Evolutionary conservation across 2,329 filamentous ascomycete genomes (phyloP), one percentile per base, ranked within the genome.

Genomic region (Sporothrix schenckii): DNA sequence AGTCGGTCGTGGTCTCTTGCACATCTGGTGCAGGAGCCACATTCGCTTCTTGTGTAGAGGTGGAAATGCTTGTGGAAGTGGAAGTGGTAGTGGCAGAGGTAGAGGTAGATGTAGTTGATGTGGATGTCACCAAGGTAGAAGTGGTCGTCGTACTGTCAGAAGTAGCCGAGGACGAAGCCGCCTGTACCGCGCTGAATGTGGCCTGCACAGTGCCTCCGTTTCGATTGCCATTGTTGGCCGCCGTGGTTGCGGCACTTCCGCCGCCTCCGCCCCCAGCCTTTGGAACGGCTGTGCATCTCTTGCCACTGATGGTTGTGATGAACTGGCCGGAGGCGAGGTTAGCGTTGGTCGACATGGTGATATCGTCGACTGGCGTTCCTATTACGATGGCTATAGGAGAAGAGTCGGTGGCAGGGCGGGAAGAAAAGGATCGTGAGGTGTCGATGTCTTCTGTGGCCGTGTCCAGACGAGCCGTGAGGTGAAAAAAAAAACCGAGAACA

Each of bases 201-300:
- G 69, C 56, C 65, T 69, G 60, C 6, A 70, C 30, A 60, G 72
- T 56, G 70, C 71, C 60, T 71, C 73, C 9, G 63, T 60, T n/a
- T 56, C 54, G 16, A 56, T 68, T n/a, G 60, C 58, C 16, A 56
- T 68, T n/a, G 71, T 58, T 27, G 5, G 70, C 72, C 16, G 73
- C 70, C 7, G 73, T 74, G 24, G 74, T 72, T 61, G 71, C 50
- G 68, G 61, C 58, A 65, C 39, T 44, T 65, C 54, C 60, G 66
- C 68, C 58, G 63, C 63, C 61, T 65, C 63, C 9, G 54, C 56
- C 44, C 66, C 74, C 71, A 30, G 70, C 73, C 74, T 77, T 83
- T 63, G 84, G 85, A 73, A 87, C 79, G 72, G 83, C 85, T 75
- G 86, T 87, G 79, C 86, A 87, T 77, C 81, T 81, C 76, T 81